Evolutionary conservation across 139 green algal species (phyloP).

Genomic region (Closterium sp.): DNA sequence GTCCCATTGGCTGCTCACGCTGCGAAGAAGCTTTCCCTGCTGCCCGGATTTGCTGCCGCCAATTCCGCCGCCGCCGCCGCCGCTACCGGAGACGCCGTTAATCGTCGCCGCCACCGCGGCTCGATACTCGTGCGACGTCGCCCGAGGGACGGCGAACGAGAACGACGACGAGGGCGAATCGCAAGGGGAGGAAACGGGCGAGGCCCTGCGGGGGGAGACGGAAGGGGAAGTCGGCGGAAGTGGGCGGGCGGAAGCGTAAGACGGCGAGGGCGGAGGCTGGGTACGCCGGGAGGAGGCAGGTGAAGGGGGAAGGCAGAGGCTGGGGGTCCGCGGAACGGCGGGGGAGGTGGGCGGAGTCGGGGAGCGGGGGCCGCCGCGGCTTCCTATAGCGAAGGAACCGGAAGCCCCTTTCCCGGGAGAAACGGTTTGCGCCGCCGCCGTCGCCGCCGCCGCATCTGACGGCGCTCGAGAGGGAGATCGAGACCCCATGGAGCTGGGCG

Average conservation of each 20-base stretch:
- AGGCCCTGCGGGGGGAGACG: too few species aligned
- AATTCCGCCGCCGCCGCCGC: too few species aligned
- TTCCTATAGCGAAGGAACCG: too few species aligned
- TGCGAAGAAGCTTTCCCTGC: neutral
- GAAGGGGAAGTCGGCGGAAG: neutral
- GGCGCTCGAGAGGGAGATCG: neutral
- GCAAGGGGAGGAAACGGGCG: neutral
- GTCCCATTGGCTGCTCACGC: neutral
- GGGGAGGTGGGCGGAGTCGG: neutral
- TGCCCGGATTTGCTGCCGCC: neutral
- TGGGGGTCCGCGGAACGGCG: neutral
- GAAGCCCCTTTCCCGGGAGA: too few species aligned
- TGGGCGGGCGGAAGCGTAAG: neutral
- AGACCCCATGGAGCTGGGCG: neutral
- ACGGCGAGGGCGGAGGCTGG: neutral
- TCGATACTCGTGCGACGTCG: neutral
- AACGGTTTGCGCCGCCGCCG: too few species aligned
- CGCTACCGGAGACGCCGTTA: neutral
- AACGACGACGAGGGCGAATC: neutral
- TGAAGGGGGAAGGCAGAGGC: neutral
- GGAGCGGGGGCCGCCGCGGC: neutral
- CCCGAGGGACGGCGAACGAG: neutral
- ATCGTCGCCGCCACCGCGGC: neutral
- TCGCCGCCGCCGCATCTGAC: neutral
- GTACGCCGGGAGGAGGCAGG: neutral